phyloP scores from a whole-genome alignment of 1,139 yeast species.

The Protomyces lactucae-debilis region DNA sequence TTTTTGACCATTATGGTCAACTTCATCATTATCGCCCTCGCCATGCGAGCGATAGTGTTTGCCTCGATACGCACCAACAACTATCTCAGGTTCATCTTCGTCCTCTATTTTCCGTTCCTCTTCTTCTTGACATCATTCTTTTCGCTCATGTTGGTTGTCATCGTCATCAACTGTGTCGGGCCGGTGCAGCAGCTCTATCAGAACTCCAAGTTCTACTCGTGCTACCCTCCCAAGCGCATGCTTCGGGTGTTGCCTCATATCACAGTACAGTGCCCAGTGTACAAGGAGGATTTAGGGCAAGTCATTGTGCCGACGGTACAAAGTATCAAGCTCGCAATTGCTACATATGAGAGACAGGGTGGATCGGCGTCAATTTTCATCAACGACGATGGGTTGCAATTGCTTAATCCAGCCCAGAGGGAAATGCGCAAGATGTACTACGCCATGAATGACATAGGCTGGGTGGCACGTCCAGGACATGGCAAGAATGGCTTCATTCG shows the following conservation, averaged over 20 bases:
- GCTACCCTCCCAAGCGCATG: conserved; percentile 23
- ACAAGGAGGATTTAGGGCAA: conserved; percentile 12
- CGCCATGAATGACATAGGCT: conserved; percentile 29
- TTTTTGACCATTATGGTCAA: conserved; percentile 3
- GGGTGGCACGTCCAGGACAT: conserved; percentile 31
- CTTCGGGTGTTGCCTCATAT: conserved; percentile 26
- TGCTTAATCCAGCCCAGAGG: conserved; percentile 11
- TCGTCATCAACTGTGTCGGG: conserved; percentile 24
- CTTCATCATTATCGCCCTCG: conserved; percentile 13
- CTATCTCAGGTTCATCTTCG: conserved; percentile 6
- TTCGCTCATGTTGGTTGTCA: conserved; percentile 19
- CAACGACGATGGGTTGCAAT: conserved; percentile 30
- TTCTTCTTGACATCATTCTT: conserved; percentile 27
- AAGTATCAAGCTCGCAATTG: conserved; percentile 15
- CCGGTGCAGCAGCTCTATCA: conserved; percentile 25
- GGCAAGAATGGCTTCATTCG: conserved; percentile 31
- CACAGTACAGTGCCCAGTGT: conserved; percentile 31
- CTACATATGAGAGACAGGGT: conserved; percentile 30
- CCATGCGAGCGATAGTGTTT: conserved; percentile 7
- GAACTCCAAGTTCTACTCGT: conserved; percentile 27
- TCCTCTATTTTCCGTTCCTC: conserved; percentile 22
- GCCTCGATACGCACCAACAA: not conserved
- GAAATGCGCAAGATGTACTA: conserved; percentile 28
- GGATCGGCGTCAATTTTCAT: conserved; percentile 29
- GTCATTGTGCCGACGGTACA: conserved; percentile 27